phyloP scores from a whole-genome alignment of 2,329 filamentous ascomycete species.

The Alternaria hordeiaustralica region DNA sequence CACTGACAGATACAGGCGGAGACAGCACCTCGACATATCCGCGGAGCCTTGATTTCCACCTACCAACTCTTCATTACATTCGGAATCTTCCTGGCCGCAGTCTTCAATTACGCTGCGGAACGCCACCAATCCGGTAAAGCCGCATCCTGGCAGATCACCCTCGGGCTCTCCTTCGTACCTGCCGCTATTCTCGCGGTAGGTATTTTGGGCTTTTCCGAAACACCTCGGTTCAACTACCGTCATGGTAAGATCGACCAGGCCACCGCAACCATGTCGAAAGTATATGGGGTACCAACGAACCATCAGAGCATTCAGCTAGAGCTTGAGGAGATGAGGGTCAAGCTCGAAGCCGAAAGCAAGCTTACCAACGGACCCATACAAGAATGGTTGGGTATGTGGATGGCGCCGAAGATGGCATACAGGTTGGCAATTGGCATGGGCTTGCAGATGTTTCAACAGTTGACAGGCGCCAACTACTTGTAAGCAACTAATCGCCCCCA shows the following conservation, averaged over 20 bases:
- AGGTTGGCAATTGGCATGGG: slow-evolving; percentile 66
- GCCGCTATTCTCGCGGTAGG: slow-evolving; percentile 59
- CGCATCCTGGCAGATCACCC: slow-evolving; percentile 68
- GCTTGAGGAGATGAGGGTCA: slow-evolving; percentile 61
- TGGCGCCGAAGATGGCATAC: slow-evolving; percentile 69
- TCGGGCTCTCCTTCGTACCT: slow-evolving; percentile 63
- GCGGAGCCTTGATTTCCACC: slow-evolving; percentile 65
- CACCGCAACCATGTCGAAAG: slow-evolving; percentile 56
- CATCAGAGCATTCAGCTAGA: slow-evolving; percentile 60
- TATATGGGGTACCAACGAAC: slow-evolving; percentile 62
- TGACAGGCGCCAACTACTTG: slow-evolving; percentile 63
- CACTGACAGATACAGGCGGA: slow-evolving; percentile 53
- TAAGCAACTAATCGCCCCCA: not conserved
- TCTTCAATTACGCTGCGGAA: slow-evolving; percentile 66
- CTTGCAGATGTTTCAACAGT: slow-evolving; percentile 70
- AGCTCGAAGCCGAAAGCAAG: slow-evolving; percentile 57
- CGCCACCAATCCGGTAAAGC: slow-evolving; percentile 49
- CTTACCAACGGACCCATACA: slow-evolving; percentile 53
- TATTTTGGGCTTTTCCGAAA: slow-evolving; percentile 62
- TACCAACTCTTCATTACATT: slow-evolving; percentile 74
- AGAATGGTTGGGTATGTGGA: slow-evolving; percentile 63
- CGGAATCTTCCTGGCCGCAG: slow-evolving; percentile 62
- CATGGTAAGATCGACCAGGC: slow-evolving; percentile 59
- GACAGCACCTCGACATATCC: slow-evolving; percentile 66
- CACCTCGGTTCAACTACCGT: slow-evolving; percentile 63